Conservation (phyloP, 352 stramenopile genomes). For the Blastocystis hominis region DNA sequence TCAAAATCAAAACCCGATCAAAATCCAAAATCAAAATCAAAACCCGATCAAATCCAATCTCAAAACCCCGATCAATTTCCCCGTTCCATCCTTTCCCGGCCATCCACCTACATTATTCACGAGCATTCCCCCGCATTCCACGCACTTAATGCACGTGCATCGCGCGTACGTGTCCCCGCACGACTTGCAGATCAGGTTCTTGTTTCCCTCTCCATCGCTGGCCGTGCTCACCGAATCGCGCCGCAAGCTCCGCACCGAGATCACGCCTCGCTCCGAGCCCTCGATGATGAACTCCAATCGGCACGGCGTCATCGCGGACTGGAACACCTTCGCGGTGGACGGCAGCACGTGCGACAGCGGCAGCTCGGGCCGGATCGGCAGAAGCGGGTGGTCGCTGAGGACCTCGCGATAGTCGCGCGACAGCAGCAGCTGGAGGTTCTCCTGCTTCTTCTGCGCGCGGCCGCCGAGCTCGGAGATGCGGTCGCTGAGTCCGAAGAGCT, state of each 20-base stretch:
- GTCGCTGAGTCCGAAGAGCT: constrained; percentile 29
- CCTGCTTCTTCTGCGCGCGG: constrained; percentile 53
- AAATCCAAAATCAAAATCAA: no score
- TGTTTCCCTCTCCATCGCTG: background rate
- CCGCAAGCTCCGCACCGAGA: background rate
- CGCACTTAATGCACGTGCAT: constrained; percentile 41
- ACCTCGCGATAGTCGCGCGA: background rate
- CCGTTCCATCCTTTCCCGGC: background rate
- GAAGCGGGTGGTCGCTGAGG: background rate
- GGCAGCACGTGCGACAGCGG: constrained; percentile 61
- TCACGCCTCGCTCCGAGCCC: background rate
- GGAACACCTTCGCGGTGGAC: constrained; percentile 76
- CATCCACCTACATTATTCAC: background rate
- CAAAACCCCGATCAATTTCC: background rate
- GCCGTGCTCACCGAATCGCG: background rate
- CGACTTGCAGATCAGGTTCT: constrained; percentile 24
- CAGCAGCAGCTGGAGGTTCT: constrained; percentile 34
- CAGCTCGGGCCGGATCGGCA: constrained; percentile 5
- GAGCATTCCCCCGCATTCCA: background rate
- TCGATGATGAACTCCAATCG: constrained; percentile 74
- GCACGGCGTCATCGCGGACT: constrained; percentile 76
- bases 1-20: no score
- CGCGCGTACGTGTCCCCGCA: constrained; percentile 8
- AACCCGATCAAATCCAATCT: no score
- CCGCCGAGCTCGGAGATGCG: constrained; percentile 7